These are phyloP conservation scores for Clonostachys byssicola DNA, from an alignment of 2,329 filamentous ascomycete species.

Conservation along the genomic window DNA sequence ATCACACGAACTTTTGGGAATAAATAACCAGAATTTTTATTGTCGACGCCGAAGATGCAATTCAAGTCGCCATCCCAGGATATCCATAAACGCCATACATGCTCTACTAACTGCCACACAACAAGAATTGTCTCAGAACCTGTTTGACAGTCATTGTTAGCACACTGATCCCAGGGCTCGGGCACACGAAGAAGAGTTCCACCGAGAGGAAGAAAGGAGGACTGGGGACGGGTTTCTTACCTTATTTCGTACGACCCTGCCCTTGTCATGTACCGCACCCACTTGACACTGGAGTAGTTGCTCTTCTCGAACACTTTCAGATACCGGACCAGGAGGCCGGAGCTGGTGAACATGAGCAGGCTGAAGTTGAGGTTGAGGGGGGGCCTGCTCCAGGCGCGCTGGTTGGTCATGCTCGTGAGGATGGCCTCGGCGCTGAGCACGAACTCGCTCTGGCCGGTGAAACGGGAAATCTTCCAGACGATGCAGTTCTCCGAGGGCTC, in stretches of 20 bases:
- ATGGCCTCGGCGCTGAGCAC: slow-evolving; percentile 92
- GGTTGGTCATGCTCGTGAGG: slow-evolving; percentile 94
- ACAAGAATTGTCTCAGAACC: neutral
- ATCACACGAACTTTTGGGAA: no score
- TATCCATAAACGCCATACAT: slow-evolving; percentile 2
- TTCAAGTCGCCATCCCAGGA: neutral
- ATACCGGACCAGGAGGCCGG: slow-evolving; percentile 86
- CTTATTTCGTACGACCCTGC: slow-evolving; percentile 97
- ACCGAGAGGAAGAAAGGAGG: neutral
- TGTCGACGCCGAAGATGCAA: neutral
- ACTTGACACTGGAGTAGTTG: slow-evolving; percentile 98
- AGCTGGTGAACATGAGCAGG: slow-evolving; percentile 96
- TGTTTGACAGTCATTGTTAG: neutral
- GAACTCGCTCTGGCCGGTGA: slow-evolving; percentile 95
- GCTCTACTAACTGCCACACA: neutral
- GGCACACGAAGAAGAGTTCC: neutral
- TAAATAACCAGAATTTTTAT: neutral
- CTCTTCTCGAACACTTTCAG: slow-evolving; percentile 99
- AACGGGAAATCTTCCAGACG: slow-evolving; percentile 98
- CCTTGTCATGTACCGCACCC: slow-evolving; percentile 98
- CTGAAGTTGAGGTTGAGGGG: slow-evolving; percentile 90
- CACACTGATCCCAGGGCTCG: neutral
- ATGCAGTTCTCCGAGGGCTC: slow-evolving; percentile 98
- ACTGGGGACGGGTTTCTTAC: slow-evolving; percentile 30
- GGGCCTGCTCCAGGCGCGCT: slow-evolving; percentile 93